A percentile compares a stretch with the other conserved stretches of the same genome.
Conservation (phyloP, 192 early-diverging fungal genomes). For the Coemansia sp. region DNA sequence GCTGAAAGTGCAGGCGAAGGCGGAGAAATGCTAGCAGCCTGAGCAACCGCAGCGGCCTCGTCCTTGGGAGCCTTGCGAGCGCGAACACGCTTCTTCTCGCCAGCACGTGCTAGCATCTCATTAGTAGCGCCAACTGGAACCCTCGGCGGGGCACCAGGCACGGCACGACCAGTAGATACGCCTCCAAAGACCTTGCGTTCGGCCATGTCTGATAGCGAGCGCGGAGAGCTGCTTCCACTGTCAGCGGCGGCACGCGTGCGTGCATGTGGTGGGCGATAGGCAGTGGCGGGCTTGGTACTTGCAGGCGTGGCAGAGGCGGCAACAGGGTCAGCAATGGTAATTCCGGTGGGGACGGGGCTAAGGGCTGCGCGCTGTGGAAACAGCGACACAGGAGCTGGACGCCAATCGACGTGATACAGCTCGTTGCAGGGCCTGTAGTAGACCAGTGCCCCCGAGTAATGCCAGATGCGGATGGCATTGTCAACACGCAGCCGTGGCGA, state of each 20-base stretch:
- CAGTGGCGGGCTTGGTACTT: conserved; percentile 54
- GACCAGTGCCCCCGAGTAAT: conserved; percentile 85
- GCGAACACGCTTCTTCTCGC: conserved; percentile 71
- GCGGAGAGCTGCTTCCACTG: conserved; percentile 21
- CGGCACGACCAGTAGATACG: background rate
- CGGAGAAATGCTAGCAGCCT: conserved; percentile 12
- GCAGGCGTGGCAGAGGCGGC: conserved; percentile 29
- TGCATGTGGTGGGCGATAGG: conserved; percentile 72
- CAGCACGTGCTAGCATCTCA: conserved; percentile 12
- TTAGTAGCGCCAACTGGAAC: conserved; percentile 37
- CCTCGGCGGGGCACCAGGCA: conserved; percentile 40
- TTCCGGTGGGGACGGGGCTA: conserved; percentile 69
- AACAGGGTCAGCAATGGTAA: conserved; percentile 46
- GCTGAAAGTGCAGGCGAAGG: conserved; percentile 11
- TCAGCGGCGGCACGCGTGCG: conserved; percentile 46
- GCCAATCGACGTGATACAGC: conserved; percentile 80
- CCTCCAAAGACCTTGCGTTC: conserved; percentile 31
- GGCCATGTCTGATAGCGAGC: conserved; percentile 44
- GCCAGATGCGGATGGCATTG: conserved; percentile 96
- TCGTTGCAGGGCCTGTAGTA: conserved; percentile 77
- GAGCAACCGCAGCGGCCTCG: conserved; percentile 36
- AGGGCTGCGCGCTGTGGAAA: conserved; percentile 79
- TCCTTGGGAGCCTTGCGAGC: conserved; percentile 74
- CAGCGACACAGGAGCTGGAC: conserved; percentile 60
- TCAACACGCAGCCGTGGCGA: conserved; percentile 95